A percentile compares a stretch with the other conserved stretches of the same genome.
These are phyloP conservation scores for Aspergillus sp. DNA, from an alignment of 2,329 filamentous ascomycete genomes.

Conservation along the genomic window DNA sequence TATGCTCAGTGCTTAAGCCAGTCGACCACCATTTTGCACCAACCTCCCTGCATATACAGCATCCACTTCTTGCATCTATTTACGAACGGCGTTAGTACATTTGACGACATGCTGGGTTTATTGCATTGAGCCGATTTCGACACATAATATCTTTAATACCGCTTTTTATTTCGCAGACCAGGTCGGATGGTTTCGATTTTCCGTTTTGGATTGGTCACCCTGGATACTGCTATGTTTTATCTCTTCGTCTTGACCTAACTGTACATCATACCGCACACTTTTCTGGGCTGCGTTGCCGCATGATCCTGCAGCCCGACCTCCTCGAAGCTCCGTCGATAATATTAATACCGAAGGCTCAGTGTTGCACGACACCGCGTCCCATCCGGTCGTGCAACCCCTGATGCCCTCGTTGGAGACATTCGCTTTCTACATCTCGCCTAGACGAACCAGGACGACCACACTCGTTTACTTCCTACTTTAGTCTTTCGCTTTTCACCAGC, in stretches of 20 bases:
- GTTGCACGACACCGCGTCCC: background rate
- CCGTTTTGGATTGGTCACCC: conserved; percentile 21
- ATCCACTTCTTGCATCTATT: conserved; percentile 34
- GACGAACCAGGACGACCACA: conserved; percentile 21
- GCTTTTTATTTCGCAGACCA: conserved; percentile 21
- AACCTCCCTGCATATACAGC: conserved; percentile 11
- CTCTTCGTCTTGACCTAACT: conserved; percentile 28
- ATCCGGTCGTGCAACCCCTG: conserved; percentile 3
- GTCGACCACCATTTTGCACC: conserved; percentile 10
- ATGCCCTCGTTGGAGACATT: conserved; percentile 36
- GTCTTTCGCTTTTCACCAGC: conserved; percentile 37
- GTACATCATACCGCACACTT: conserved; percentile 36
- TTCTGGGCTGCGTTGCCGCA: conserved; percentile 19
- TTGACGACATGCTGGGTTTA: conserved; percentile 41
- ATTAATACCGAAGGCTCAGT: conserved; percentile 38
- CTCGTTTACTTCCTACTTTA: conserved; percentile 33
- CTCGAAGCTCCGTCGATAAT: conserved; percentile 40
- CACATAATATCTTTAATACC: conserved; percentile 42
- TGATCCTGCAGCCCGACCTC: conserved; percentile 14
- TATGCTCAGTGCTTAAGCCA: conserved; percentile 22
- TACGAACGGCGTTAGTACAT: conserved; percentile 39
- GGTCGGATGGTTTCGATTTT: conserved; percentile 17
- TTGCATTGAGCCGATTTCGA: conserved; percentile 43
- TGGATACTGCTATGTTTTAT: conserved; percentile 19
- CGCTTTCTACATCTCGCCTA: conserved; percentile 37